phyloP scores from a whole-genome alignment of 2,329 filamentous ascomycete species.

The Dothidotthia symphoricarpi region DNA sequence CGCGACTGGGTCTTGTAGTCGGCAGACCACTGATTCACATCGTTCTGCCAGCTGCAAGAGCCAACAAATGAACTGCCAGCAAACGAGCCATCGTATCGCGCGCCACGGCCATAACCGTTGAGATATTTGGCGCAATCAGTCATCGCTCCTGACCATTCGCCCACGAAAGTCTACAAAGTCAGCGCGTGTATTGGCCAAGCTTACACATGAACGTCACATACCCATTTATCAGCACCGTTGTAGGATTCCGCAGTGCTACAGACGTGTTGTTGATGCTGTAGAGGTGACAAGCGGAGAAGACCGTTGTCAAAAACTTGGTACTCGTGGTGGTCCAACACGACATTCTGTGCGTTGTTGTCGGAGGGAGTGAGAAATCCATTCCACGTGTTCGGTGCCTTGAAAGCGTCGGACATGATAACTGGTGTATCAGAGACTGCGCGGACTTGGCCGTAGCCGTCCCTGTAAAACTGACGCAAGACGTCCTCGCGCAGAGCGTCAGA shows the following conservation, averaged over 20 bases:
- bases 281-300: conserved; percentile 51
- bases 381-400: conserved; percentile 55
- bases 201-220: conserved; percentile 21
- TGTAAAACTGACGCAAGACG: conserved; percentile 54
- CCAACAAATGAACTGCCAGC: conserved; percentile 51
- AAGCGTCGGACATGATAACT: conserved; percentile 61
- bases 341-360: conserved; percentile 52
- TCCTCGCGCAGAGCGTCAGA: conserved; percentile 48
- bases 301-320: conserved; percentile 62
- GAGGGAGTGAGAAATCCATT: conserved; percentile 59
- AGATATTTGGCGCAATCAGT: conserved; percentile 57
- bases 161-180: conserved; percentile 49
- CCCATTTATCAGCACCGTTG: conserved; percentile 60
- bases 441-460: conserved; percentile 53
- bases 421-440: conserved; percentile 47
- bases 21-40: conserved; percentile 50
- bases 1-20: conserved; percentile 48
- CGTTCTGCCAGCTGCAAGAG: conserved; percentile 54
- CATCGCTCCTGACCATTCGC: conserved; percentile 68
- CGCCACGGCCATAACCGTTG: conserved; percentile 58
- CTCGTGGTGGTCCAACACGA: conserved; percentile 67
- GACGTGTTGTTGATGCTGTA: conserved; percentile 55
- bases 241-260: conserved; percentile 56
- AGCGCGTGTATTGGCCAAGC: neutral
- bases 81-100: conserved; percentile 60